Evolutionary conservation across 495 filamentous ascomycete species (phyloP).

Genomic region (Penicillium pancosmium): DNA sequence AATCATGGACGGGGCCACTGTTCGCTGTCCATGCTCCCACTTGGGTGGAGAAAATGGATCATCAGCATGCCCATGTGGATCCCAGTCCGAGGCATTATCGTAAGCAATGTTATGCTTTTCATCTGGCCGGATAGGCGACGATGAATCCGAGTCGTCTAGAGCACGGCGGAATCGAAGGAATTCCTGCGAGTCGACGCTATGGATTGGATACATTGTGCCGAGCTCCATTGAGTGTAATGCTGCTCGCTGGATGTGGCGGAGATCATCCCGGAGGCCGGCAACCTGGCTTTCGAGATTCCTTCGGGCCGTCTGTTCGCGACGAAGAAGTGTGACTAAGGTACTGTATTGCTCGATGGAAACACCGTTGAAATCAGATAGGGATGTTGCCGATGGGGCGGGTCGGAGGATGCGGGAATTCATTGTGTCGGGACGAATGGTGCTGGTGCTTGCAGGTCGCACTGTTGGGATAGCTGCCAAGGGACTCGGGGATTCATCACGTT

Average conservation of each 20-base stretch:
- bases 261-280: constrained; percentile 51
- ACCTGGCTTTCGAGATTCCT: constrained; percentile 57
- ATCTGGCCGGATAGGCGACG: constrained; percentile 15
- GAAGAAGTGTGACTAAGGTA: constrained; percentile 55
- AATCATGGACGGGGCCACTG: constrained; percentile 28
- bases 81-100: constrained; percentile 29
- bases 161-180: constrained; percentile 34
- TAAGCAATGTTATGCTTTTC: constrained; percentile 15
- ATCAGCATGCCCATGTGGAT: constrained; percentile 17
- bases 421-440: constrained; percentile 42
- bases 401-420: constrained; percentile 33
- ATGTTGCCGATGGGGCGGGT: constrained; percentile 35
- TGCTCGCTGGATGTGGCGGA: constrained; percentile 43
- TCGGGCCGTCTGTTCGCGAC: constrained; percentile 58
- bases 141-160: constrained; percentile 22
- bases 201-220: constrained; percentile 43
- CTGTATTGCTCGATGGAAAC: constrained; percentile 62
- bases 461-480: constrained; percentile 12
- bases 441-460: constrained; percentile 42
- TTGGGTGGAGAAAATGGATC: constrained; percentile 27
- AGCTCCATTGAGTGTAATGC: constrained; percentile 37
- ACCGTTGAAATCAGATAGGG: constrained; percentile 34
- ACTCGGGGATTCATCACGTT: constrained; percentile 31
- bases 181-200: constrained; percentile 38
- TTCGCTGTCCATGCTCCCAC: constrained; percentile 24